A percentile compares a stretch with the other conserved stretches of the same genome.
Evolutionary conservation across 2,329 filamentous ascomycete species (phyloP).

Genomic region (Lachnellula arida): DNA sequence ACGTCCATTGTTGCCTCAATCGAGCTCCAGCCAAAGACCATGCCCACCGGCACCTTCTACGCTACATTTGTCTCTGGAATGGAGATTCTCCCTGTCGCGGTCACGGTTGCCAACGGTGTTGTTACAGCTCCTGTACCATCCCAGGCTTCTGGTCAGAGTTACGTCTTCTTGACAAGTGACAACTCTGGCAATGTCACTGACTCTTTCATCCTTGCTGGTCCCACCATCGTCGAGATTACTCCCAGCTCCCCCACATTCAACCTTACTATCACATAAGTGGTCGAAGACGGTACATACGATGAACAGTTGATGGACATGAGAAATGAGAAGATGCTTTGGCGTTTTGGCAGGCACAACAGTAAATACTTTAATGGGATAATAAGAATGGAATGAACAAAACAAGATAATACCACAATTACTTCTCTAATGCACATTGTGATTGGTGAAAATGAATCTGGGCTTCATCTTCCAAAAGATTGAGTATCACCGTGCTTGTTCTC

Average conservation of each 20-base stretch:
- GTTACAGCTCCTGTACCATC: constrained; percentile 29
- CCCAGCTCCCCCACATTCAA: constrained; percentile 26
- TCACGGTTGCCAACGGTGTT: constrained; percentile 29
- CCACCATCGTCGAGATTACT: constrained; percentile 33
- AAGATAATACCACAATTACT: background rate
- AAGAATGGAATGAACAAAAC: background rate
- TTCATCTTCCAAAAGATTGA: too few species aligned
- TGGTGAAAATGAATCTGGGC: too few species aligned
- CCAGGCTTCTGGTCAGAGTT: constrained; percentile 35
- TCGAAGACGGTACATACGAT: background rate
- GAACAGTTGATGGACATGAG: background rate
- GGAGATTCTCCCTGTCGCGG: constrained; percentile 33
- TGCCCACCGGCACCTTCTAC: constrained; percentile 27
- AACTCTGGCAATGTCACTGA: constrained; percentile 34
- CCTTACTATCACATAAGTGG: constrained; percentile 10
- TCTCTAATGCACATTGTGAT: too few species aligned
- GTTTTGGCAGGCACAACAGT: background rate
- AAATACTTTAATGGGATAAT: background rate
- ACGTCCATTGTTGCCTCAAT: constrained; percentile 19
- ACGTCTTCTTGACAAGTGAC: constrained; percentile 38
- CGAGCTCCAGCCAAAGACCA: constrained; percentile 24
- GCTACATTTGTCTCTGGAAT: constrained; percentile 34
- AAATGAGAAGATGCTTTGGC: background rate
- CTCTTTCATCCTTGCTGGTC: constrained; percentile 36
- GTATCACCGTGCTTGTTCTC: too few species aligned